Conservation (phyloP, 2,329 filamentous ascomycete genomes). For the Paracoccidioides brasiliensis region DNA sequence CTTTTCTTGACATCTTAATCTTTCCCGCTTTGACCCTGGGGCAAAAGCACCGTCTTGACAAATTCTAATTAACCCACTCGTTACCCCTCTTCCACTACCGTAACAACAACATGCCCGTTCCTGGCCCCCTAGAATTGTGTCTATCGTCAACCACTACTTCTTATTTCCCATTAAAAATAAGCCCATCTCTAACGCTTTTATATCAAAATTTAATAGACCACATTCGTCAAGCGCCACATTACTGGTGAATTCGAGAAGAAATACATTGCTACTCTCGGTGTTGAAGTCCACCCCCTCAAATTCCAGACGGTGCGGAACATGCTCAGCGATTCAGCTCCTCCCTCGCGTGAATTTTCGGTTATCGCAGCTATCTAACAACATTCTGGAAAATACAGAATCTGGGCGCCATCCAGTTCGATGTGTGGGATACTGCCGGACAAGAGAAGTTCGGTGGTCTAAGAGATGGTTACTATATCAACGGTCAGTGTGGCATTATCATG, state of each 20-base stretch:
- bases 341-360: not conserved
- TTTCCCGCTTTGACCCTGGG: not conserved
- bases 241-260: slow-evolving; percentile 99
- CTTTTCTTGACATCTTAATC: not conserved
- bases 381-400: slow-evolving; percentile 52
- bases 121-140: not conserved
- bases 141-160: not conserved
- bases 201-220: slow-evolving; percentile 52
- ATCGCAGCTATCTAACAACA: slow-evolving; percentile 2
- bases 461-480: slow-evolving; percentile 99
- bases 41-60: too few species aligned
- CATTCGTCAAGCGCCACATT: slow-evolving; percentile 99
- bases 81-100: not conserved
- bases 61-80: not conserved
- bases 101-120: not conserved
- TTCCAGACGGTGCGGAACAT: slow-evolving; percentile 79
- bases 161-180: too few species aligned
- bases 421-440: slow-evolving; percentile 97
- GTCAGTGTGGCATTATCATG: slow-evolving; percentile 96
- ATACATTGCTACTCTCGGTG: slow-evolving; percentile 98
- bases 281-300: slow-evolving; percentile 95
- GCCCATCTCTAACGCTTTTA: too few species aligned
- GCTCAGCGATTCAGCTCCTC: slow-evolving; percentile 13
- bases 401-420: slow-evolving; percentile 95
- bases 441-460: slow-evolving; percentile 98